Evolutionary conservation across 1,284 basidiomycete genomes (phyloP).

Genomic region (Heterobasidion occidentale): DNA sequence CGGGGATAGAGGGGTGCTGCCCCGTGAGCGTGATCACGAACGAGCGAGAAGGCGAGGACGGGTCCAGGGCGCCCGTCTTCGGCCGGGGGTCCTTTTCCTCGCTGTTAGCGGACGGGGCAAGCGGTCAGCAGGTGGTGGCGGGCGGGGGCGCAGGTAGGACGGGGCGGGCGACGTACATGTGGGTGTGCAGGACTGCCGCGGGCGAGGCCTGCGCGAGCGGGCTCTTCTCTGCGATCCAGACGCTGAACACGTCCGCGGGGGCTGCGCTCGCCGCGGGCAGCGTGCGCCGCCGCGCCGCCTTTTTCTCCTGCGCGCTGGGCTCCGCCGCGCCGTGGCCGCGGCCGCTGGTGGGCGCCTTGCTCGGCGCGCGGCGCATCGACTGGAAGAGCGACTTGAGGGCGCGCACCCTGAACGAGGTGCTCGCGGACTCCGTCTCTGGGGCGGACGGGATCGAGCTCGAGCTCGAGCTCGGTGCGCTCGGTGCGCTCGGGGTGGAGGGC

Average conservation of each 20-base stretch:
- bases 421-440: neutral
- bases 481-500: neutral
- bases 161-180: neutral
- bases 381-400: neutral
- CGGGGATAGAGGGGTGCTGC: neutral
- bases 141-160: neutral
- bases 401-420: neutral
- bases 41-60: constrained; percentile 2
- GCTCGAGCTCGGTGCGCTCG: too few species aligned
- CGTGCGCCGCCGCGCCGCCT: neutral
- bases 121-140: neutral
- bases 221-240: neutral
- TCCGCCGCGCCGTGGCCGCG: neutral
- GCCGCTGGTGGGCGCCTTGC: neutral
- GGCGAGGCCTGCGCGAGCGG: neutral
- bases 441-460: neutral
- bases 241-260: neutral
- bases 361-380: neutral
- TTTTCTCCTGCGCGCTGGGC: neutral
- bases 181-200: neutral
- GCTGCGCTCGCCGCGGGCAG: neutral
- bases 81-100: neutral
- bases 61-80: constrained; percentile 1
- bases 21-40: neutral
- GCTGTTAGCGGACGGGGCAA: neutral